Evolutionary conservation across 768 basidiomycete genomes (phyloP).

Genomic region (Rhodotorula graminis): DNA sequence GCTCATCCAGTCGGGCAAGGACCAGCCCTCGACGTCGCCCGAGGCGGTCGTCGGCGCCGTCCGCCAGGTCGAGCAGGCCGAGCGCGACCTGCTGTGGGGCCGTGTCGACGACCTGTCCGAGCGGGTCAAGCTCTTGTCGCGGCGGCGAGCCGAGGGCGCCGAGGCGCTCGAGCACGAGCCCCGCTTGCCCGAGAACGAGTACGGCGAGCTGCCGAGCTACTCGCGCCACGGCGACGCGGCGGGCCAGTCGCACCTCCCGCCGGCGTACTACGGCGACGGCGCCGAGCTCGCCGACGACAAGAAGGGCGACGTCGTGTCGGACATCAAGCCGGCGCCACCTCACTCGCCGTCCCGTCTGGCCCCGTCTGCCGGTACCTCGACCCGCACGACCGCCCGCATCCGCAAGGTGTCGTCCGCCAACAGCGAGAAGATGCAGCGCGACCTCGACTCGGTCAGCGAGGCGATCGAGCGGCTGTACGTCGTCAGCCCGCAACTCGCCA

Average conservation of each 20-base stretch:
- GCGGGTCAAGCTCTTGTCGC: slow-evolving; percentile 62
- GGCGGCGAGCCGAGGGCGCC: slow-evolving; percentile 53
- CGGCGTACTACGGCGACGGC: slow-evolving; percentile 22
- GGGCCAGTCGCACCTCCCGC: slow-evolving; percentile 24
- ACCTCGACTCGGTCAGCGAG: slow-evolving; percentile 75
- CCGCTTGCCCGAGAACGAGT: slow-evolving; percentile 9
- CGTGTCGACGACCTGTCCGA: slow-evolving; percentile 71
- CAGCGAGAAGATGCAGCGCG: slow-evolving; percentile 74
- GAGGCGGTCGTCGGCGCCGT: slow-evolving; percentile 51
- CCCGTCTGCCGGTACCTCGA: slow-evolving; percentile 21
- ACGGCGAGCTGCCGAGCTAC: slow-evolving; percentile 21
- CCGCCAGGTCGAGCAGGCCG: slow-evolving; percentile 54
- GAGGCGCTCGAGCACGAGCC: not conserved
- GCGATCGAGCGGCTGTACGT: slow-evolving; percentile 85
- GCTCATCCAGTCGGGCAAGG: slow-evolving; percentile 55
- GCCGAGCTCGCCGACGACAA: not conserved
- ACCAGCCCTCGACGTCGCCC: slow-evolving; percentile 46
- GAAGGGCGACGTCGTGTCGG: slow-evolving; percentile 6
- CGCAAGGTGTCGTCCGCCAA: slow-evolving; percentile 28
- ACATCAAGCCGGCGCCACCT: slow-evolving; percentile 16
- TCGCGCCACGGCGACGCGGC: slow-evolving; percentile 6
- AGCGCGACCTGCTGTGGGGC: slow-evolving; percentile 66
- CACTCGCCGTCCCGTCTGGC: slow-evolving; percentile 8
- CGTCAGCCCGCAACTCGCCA: slow-evolving; percentile 78
- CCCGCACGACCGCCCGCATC: not conserved